A percentile compares a stretch with the other conserved stretches of the same genome.
Evolutionary conservation across 2,329 filamentous ascomycete genomes (phyloP).

Genomic region (Monosporascus sp.): DNA sequence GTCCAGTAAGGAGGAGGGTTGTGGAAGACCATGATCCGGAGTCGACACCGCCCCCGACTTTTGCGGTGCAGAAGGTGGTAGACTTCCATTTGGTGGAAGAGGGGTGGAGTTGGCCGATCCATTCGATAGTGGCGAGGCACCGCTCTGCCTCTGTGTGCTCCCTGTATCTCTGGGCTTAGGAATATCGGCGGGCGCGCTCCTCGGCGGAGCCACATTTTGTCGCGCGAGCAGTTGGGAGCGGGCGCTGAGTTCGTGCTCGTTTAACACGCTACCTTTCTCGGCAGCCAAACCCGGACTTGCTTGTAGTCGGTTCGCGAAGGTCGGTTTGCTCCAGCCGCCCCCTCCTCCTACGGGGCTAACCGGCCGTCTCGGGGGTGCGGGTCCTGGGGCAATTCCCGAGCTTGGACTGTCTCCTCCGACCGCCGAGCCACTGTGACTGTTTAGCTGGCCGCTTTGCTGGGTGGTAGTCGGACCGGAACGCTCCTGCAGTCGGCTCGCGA

Average conservation of each 20-base stretch:
- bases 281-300: not conserved
- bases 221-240: conserved; percentile 17
- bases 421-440: not conserved
- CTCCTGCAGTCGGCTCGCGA: conserved; percentile 1
- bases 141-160: conserved; percentile 10
- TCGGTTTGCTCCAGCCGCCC: conserved; percentile 2
- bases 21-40: too few species aligned
- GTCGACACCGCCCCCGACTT: too few species aligned
- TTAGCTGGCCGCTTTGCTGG: too few species aligned
- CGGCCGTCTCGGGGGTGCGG: not conserved
- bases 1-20: too few species aligned
- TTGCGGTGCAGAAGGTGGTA: too few species aligned
- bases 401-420: not conserved
- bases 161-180: conserved; percentile 10
- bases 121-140: too few species aligned
- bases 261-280: conserved; percentile 8
- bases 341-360: not conserved
- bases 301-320: not conserved
- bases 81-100: too few species aligned
- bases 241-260: conserved; percentile 13
- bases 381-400: not conserved
- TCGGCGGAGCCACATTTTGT: conserved; percentile 8
- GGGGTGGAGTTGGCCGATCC: too few species aligned
- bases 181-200: not conserved
- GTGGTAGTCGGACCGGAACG: not conserved